phyloP scores from a whole-genome alignment of 176 grass and related monocot species.

The Rhynchospora tenuis region DNA sequence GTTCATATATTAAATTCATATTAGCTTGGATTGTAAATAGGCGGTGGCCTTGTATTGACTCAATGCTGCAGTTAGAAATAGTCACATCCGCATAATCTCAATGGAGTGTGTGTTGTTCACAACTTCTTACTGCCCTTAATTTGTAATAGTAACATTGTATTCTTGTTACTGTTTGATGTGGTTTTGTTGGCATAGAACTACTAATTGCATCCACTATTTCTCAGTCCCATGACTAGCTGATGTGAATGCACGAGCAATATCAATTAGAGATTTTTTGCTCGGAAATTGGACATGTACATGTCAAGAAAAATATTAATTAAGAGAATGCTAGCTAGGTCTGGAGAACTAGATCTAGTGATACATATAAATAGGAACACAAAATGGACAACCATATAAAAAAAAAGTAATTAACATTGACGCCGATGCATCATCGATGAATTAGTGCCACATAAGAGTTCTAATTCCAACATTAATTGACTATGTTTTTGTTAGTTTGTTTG shows the following conservation, averaged over 20 bases:
- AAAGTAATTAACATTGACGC: neutral
- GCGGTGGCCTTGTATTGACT: neutral
- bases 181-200: neutral
- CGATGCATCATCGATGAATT: neutral
- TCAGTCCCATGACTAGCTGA: neutral
- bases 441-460: too few relatives aligned
- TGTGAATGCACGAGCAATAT: neutral
- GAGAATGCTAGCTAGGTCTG: too few relatives aligned
- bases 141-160: too few relatives aligned
- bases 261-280: neutral
- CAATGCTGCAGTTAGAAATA: neutral
- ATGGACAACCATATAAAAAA: neutral
- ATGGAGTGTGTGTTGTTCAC: too few relatives aligned
- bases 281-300: neutral
- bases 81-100: too few relatives aligned
- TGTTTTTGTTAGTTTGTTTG: too few relatives aligned
- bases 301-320: too few relatives aligned
- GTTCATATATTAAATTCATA: neutral
- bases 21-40: neutral
- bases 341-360: neutral
- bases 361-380: neutral
- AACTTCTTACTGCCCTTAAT: too few relatives aligned
- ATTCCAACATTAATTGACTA: too few relatives aligned
- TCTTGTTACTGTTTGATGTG: neutral
- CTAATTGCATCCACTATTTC: neutral